A percentile compares a stretch with the other conserved stretches of the same genome.
Evolutionary conservation across 345 rosid genomes (phyloP).

Genomic region (Dipteronia sinensis): DNA sequence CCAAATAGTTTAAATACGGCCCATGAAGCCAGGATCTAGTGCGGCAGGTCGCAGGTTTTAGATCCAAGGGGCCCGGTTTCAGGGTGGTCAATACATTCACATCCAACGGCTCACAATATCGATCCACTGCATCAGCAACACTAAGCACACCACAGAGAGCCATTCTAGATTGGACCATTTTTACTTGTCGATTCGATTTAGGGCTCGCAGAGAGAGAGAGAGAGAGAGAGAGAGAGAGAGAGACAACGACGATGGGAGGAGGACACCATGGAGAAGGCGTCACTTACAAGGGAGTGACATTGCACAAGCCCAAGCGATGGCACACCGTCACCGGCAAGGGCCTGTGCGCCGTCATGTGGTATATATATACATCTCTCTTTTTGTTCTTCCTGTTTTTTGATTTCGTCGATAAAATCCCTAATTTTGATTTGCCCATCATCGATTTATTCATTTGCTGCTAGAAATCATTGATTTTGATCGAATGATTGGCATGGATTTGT

Average conservation of each 20-base stretch:
- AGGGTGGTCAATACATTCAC: not conserved
- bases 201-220: constrained; percentile 32
- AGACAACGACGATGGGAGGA: constrained; percentile 52
- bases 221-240: constrained; percentile 33
- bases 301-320: constrained; percentile 87
- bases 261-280: constrained; percentile 72
- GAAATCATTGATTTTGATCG: not conserved
- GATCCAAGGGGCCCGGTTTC: not conserved
- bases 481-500: not conserved
- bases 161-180: constrained; percentile 3
- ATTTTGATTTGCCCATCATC: not conserved
- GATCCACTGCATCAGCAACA: not conserved
- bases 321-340: constrained; percentile 87
- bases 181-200: not conserved
- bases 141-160: not conserved
- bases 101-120: not conserved
- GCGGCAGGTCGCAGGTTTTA: not conserved
- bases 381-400: not conserved
- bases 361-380: not conserved
- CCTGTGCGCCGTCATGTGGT: constrained; percentile 92
- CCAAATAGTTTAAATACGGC: not conserved
- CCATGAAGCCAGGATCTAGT: not conserved
- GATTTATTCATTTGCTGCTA: not conserved
- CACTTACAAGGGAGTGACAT: constrained; percentile 69
- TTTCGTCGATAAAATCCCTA: not conserved